phyloP scores from a whole-genome alignment of 495 filamentous ascomycete species.

The Penicillium crystallinum region DNA sequence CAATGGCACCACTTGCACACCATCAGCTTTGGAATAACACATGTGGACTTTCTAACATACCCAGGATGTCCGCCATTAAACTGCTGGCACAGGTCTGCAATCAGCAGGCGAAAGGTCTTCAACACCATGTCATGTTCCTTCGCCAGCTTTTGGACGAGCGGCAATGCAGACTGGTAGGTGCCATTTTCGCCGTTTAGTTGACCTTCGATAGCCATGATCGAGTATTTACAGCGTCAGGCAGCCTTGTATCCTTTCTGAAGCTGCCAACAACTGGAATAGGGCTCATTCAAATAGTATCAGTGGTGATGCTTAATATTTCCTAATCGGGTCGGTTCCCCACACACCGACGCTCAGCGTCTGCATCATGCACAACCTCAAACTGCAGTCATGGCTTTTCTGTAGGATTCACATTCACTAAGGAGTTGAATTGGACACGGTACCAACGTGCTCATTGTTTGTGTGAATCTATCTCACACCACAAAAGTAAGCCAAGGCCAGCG shows the following conservation, averaged over 20 bases:
- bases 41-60: conserved; percentile 20
- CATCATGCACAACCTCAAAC: too few species aligned
- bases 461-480: too few species aligned
- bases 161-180: conserved; percentile 17
- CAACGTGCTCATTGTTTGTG: too few species aligned
- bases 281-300: conserved; percentile 5
- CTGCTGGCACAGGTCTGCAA: conserved; percentile 56
- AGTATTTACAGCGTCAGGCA: neutral
- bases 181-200: conserved; percentile 13
- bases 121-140: conserved; percentile 44
- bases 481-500: too few species aligned
- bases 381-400: too few species aligned
- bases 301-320: conserved; percentile 14
- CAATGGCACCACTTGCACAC: conserved; percentile 59
- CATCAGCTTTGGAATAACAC: neutral
- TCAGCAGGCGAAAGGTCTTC: conserved; percentile 47
- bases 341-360: too few species aligned
- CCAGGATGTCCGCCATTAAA: conserved; percentile 56
- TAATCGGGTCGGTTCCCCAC: conserved; percentile 2
- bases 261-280: neutral
- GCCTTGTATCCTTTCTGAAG: neutral
- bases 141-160: conserved; percentile 22
- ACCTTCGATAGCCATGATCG: neutral
- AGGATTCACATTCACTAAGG: too few species aligned
- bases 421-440: too few species aligned